Base-by-base conservation (phyloP, 306 rosid genomes). In the Fagus sylvatica region DNA sequence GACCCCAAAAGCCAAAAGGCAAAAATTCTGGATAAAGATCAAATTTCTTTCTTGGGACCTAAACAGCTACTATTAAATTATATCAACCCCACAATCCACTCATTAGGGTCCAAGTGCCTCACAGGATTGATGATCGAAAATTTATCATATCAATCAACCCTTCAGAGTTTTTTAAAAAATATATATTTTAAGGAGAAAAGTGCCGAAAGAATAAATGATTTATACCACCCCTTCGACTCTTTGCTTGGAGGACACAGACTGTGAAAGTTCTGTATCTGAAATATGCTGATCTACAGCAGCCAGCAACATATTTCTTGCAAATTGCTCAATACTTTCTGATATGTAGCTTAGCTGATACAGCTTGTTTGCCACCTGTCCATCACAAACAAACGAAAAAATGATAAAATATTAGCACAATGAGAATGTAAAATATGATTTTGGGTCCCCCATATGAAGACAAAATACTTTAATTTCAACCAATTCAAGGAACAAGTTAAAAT, bases 301-400 rank as follows among this genome's bases (percentile, higher is more conserved):
- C 81, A 88, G 67, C 89, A 95, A 91, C 97, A 84, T 89, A 59
- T 87, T 71, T 78, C 88, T 91, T 0, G 99, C 97, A 86, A 86
- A 88, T 48, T 90, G 89, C 84, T 91, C 98, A 73, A 95, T 90
- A 71, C 77, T 88, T 71, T 89, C 98, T 15, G 94, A 86, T 71
- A 95, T 41, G 84, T 91, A 95, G 74, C 82, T 88, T 71, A 95
- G 90, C 87, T 85, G 97, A 86, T 87, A 95, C 68, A 95, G 98
- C 86, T 95, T 95, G 90, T 93, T 93, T 72, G 97, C 95, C 87
- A 95, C 99, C 99, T 95, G 81, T 73, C 55, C 64, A 78, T 78
- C 12, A 77, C 49, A 71, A 71, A 55, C 2, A 84, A 62, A 74
- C 32, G n/a, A 71, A 55, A 61, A 53, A 75, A 5, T 12, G 74